Evolutionary conservation across 2,329 filamentous ascomycete species (phyloP), one percentile per base, ranked within the genome.

Genomic region (Fusarium xylarioides): DNA sequence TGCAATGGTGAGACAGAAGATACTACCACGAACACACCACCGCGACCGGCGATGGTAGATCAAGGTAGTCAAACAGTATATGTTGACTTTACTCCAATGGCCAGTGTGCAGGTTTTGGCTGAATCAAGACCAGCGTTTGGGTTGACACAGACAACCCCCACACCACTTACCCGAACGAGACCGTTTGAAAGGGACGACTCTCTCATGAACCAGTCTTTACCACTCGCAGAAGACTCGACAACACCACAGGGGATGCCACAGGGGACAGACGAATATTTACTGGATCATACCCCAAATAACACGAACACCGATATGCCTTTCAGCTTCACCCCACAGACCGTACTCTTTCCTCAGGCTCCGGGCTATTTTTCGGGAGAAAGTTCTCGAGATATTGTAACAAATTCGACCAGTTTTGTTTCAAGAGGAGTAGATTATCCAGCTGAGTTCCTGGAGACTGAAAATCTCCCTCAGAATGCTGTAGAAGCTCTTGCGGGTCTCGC

Each of bases 1-100:
- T 43, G 37, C 47, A 61, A 60, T 34, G 68, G 68, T 57, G 50
- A 68, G 49, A 42, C 55, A 12, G 56, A 63, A 21, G 70, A 75
- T 26, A 56, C 61, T 19, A 46, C 63, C 28, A 72, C 67, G 52
- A 38, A 46, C 35, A 76, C 80, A 30, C 74, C 78, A 11, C 37
- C 68, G 2, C 75, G 69, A 16, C 73, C 77, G 18, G 21, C 63
- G 10, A 83, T 83, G 81, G 77, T 82, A 10, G 81, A 83, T 56
- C 80, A 81, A 43, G 79, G 79, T 14, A 82, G 78, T 14, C 82
- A 82, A 56, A 83, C 81, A 11, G 69, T 76, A 38, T 78, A 80
- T 34, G 53, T 78, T 38, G 76, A 78, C 42, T 78, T 78, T 50
- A 78, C 74, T 23, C 76, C 79, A 8, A 73, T 76, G 42, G 63